Conservation (phyloP, 2,329 filamentous ascomycete genomes). For the Albifimbria verrucaria region DNA sequence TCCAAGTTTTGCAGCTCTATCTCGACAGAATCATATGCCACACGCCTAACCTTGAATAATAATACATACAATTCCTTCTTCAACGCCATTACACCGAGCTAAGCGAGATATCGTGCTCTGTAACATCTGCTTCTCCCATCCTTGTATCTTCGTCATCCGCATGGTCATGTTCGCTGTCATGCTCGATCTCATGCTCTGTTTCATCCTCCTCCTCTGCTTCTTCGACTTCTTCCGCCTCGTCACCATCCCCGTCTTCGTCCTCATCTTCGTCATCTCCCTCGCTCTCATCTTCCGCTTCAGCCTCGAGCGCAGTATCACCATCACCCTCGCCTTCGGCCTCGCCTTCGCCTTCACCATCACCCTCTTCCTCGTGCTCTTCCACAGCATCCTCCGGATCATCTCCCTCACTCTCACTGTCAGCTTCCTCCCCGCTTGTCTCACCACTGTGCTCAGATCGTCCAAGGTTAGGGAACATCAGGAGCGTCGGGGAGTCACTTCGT, state of each 20-base stretch:
- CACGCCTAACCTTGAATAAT: background rate
- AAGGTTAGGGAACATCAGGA: conserved; percentile 50
- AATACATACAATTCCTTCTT: background rate
- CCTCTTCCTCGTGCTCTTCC: conserved; percentile 16
- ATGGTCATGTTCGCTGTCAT: conserved; percentile 1
- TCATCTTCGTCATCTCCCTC: conserved; percentile 4
- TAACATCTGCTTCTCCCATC: background rate
- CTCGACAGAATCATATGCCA: background rate
- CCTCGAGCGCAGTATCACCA: conserved; percentile 4
- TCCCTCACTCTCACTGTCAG: conserved; percentile 31
- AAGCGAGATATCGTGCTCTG: background rate
- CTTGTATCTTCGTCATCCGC: conserved; percentile 3
- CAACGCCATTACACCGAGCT: background rate
- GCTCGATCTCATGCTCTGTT: background rate
- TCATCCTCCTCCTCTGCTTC: conserved; percentile 8
- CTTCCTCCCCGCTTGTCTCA: conserved; percentile 31
- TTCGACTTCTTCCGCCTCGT: conserved; percentile 6
- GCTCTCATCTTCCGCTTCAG: conserved; percentile 3
- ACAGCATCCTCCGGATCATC: conserved; percentile 18
- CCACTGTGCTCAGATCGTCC: conserved; percentile 21
- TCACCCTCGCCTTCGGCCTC: conserved; percentile 9
- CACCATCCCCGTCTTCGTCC: conserved; percentile 18
- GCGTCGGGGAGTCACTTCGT: conserved; percentile 53
- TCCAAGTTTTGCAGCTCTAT: no score
- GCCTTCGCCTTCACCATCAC: conserved; percentile 13